A percentile compares a stretch with the other conserved stretches of the same genome.
Conservation (phyloP, 257 asterid genomes). For the Ophiorrhiza pumila region DNA sequence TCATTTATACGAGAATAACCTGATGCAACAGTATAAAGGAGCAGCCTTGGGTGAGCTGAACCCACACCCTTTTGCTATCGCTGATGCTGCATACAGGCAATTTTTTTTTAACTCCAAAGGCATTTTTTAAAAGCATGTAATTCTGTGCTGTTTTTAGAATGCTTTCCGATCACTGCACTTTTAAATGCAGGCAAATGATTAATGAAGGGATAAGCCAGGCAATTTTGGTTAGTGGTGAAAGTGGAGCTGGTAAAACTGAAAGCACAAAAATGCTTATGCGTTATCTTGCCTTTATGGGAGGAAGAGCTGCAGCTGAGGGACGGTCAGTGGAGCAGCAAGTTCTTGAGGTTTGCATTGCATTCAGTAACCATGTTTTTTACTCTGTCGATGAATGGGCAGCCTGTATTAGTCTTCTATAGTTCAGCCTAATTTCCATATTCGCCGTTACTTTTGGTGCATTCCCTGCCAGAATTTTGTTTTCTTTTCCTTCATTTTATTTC, state of each 20-base stretch:
- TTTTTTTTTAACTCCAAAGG: slow-evolving; percentile 6
- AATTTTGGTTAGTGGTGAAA: slow-evolving; percentile 94
- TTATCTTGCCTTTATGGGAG: slow-evolving; percentile 92
- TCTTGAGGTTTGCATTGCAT: slow-evolving; percentile 63
- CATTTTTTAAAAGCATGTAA: slow-evolving; percentile 8
- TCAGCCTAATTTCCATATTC: neutral
- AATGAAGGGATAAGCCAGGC: slow-evolving; percentile 70
- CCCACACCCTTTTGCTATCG: slow-evolving; percentile 90
- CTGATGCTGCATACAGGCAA: slow-evolving; percentile 89
- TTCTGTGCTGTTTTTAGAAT: slow-evolving; percentile 9
- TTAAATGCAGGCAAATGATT: slow-evolving; percentile 68
- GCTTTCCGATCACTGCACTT: slow-evolving; percentile 17
- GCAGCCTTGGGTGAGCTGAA: slow-evolving; percentile 67
- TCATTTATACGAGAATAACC: slow-evolving; percentile 58
- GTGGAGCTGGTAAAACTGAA: slow-evolving; percentile 98
- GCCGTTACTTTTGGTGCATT: neutral
- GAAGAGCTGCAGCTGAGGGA: slow-evolving; percentile 58
- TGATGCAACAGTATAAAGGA: slow-evolving; percentile 79
- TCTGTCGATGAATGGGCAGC: neutral
- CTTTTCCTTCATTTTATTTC: neutral
- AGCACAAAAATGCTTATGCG: slow-evolving; percentile 84
- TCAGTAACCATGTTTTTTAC: slow-evolving; percentile 1
- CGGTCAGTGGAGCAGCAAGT: slow-evolving; percentile 84
- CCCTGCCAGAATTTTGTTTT: neutral
- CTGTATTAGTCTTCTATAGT: neutral